Evolutionary conservation across 78 protist genomes (phyloP), one percentile per base, ranked within the genome.

Genomic region (Dictyostelium brefeldianum): DNA sequence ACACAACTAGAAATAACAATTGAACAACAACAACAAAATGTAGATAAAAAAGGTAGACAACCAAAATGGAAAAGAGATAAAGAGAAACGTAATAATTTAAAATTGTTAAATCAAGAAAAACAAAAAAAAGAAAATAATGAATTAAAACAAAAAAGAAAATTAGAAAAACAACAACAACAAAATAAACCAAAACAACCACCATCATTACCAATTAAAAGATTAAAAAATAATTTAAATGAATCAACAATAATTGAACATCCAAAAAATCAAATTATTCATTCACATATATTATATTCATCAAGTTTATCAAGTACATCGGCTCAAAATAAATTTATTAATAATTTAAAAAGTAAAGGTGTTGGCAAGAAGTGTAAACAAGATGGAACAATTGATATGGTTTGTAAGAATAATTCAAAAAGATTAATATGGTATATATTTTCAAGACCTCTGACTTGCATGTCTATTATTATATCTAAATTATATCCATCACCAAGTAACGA

Each of bases 341-440:
- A 51, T 51, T 14, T 51, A 4, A 51, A 51, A 14, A 12, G 15
- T 51, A 1, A 51, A 14, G 56, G 15, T 51, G 4, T 1, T 51
- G 15, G 56, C 4, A 51, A 51, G 1, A 51, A 51, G n/a, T n/a
- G n/a, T n/a, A n/a, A n/a, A n/a, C n/a, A 14, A 51, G 15, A 51
- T 51, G 43, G 43, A 36, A 14, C 31, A 11, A 25, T 25, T 62
- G 41, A 31, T 62, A n/a, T 11, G 10, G 41, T 67, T 31, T 11
- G 50, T 46, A 18, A 14, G n/a, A 73, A 73, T 73, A 11, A 47
- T n/a, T 7, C 56, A 73, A 47, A 73, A 14, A 73, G 47, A 73
- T 46, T 73, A 73, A 3, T 73, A n/a, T 73, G 79, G 79, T 73
- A n/a, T 73, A 43, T 73, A 36, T 25, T 73, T 46, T 62, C 70